Evolutionary conservation across 2,329 filamentous ascomycete species (phyloP).

Genomic region (Botryosphaeria dothidea): DNA sequence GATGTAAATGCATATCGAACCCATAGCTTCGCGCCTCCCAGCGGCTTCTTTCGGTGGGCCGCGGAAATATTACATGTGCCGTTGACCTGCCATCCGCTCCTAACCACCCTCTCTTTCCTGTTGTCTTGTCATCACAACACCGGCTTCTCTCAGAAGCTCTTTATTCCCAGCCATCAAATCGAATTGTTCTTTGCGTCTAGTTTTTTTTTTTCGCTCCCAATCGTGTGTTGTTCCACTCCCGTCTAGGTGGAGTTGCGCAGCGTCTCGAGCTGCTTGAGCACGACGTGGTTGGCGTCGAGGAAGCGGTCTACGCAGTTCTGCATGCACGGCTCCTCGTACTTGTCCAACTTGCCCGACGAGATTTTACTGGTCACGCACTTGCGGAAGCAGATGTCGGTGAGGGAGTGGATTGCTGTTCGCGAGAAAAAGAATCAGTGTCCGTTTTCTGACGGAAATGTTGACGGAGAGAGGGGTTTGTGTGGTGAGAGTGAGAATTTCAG

Average conservation of each 20-base stretch:
- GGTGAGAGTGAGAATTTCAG: background rate
- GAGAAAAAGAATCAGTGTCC: no score
- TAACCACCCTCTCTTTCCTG: background rate
- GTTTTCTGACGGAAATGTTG: background rate
- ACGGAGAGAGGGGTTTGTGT: background rate
- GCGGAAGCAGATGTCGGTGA: slow-evolving; percentile 84
- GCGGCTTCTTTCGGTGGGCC: no score
- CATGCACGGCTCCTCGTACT: slow-evolving; percentile 78
- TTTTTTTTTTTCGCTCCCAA: background rate
- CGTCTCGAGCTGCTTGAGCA: slow-evolving; percentile 80
- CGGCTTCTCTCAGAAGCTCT: background rate
- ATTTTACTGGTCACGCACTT: slow-evolving; percentile 81
- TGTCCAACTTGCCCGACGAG: slow-evolving; percentile 71
- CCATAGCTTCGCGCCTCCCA: background rate
- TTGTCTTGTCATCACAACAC: background rate
- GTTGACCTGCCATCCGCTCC: background rate
- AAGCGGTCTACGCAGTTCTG: slow-evolving; percentile 93
- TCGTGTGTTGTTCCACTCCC: background rate
- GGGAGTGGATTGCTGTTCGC: slow-evolving; percentile 59
- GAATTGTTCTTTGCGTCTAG: no score
- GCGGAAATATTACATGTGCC: background rate
- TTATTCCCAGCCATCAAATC: background rate
- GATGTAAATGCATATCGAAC: background rate
- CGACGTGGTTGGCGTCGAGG: slow-evolving; percentile 81
- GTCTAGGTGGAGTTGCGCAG: slow-evolving; percentile 43